Conservation (phyloP, 1,139 yeast species). For the Blastobotrys aristatus region DNA sequence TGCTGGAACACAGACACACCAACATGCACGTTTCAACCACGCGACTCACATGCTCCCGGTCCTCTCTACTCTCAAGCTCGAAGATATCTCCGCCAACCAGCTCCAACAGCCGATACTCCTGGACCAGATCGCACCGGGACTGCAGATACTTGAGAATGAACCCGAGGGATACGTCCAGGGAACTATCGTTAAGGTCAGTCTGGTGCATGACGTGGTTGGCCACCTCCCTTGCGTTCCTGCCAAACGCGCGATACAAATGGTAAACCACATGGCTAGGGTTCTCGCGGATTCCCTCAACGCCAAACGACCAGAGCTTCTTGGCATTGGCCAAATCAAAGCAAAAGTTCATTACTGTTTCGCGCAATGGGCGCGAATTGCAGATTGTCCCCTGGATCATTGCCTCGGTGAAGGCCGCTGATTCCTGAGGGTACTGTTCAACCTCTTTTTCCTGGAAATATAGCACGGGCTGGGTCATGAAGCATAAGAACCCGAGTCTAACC, state of each 20-base stretch:
- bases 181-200: constrained; percentile 7
- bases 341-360: constrained; percentile 13
- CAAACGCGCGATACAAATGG: constrained; percentile 13
- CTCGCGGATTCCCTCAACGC: not conserved
- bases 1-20: constrained; percentile 52
- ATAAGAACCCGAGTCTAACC: constrained; percentile 11
- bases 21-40: constrained; percentile 46
- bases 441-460: constrained; percentile 8
- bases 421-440: not conserved
- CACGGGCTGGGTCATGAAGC: constrained; percentile 16
- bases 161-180: constrained; percentile 18
- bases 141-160: constrained; percentile 21
- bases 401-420: constrained; percentile 9
- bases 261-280: constrained; percentile 13
- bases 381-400: constrained; percentile 7
- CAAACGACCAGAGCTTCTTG: constrained; percentile 12
- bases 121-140: constrained; percentile 23
- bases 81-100: constrained; percentile 20
- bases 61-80: constrained; percentile 24
- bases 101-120: constrained; percentile 30
- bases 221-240: constrained; percentile 12
- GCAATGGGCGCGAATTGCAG: constrained; percentile 5
- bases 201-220: constrained; percentile 10
- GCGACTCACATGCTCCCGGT: constrained; percentile 30
- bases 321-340: constrained; percentile 10